Evolutionary conservation across 495 filamentous ascomycete species (phyloP).

Genomic region (Penicillium malachiteum): DNA sequence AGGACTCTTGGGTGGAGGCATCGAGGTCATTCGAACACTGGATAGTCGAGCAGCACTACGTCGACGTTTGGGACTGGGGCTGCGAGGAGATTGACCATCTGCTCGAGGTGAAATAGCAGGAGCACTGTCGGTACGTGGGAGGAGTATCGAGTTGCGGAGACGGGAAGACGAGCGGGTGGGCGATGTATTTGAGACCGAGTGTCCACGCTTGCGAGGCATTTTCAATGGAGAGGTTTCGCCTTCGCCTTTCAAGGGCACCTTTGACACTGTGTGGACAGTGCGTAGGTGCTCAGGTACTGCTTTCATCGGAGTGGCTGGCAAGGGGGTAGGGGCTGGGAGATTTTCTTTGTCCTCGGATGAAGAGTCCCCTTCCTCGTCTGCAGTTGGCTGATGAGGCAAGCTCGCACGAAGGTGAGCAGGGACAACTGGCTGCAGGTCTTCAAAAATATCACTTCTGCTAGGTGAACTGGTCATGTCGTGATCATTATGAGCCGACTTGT

Average conservation of each 20-base stretch:
- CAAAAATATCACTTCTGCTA: slow-evolving; percentile 21
- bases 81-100: slow-evolving; percentile 23
- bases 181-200: slow-evolving; percentile 40
- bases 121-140: slow-evolving; percentile 16
- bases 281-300: slow-evolving; percentile 25
- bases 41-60: slow-evolving; percentile 17
- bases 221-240: slow-evolving; percentile 61
- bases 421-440: slow-evolving; percentile 14
- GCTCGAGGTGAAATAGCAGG: slow-evolving; percentile 27
- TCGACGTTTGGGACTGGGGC: slow-evolving; percentile 25
- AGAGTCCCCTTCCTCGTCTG: slow-evolving; percentile 12
- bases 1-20: slow-evolving; percentile 14
- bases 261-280: slow-evolving; percentile 68
- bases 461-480: slow-evolving; percentile 14
- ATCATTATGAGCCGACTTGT: slow-evolving; percentile 5
- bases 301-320: slow-evolving; percentile 38
- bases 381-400: slow-evolving; percentile 4
- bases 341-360: slow-evolving; percentile 38
- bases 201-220: slow-evolving; percentile 55
- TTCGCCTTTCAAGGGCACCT: slow-evolving; percentile 71
- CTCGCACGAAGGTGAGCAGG: neutral
- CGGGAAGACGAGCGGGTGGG: slow-evolving; percentile 38
- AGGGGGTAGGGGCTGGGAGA: slow-evolving; percentile 17
- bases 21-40: slow-evolving; percentile 5
- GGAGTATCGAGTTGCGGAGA: slow-evolving; percentile 25